Conservation (phyloP, 345 rosid species). For the Acer negundo region DNA sequence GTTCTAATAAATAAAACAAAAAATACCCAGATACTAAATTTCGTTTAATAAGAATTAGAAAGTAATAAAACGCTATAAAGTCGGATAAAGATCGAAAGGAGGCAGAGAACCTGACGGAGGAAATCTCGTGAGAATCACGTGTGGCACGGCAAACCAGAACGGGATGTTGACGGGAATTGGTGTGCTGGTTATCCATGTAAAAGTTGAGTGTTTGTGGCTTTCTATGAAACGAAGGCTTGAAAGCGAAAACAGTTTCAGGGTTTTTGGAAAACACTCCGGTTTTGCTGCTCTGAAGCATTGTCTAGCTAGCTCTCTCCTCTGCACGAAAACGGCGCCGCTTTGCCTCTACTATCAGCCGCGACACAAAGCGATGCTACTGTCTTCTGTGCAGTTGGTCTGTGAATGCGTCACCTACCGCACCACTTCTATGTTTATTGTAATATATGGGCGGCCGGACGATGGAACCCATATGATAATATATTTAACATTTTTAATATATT, state of each 20-base stretch:
- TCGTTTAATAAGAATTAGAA: background rate
- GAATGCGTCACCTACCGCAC: too few relatives aligned
- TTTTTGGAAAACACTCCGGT: background rate
- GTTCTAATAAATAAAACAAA: background rate
- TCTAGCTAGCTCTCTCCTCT: background rate
- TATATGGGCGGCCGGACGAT: too few relatives aligned
- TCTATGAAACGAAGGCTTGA: constrained; percentile 6
- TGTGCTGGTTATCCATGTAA: constrained; percentile 24
- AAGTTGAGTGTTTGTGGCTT: constrained; percentile 1
- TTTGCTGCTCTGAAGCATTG: constrained; percentile 5
- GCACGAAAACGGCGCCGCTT: too few relatives aligned
- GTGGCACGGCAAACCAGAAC: constrained; percentile 31
- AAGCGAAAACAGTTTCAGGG: background rate
- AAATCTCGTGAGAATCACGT: constrained; percentile 22
- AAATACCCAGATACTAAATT: background rate
- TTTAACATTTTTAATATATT: too few relatives aligned
- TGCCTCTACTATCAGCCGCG: too few relatives aligned
- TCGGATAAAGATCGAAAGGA: background rate
- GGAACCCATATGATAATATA: too few relatives aligned
- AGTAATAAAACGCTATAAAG: background rate
- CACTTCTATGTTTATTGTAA: too few relatives aligned
- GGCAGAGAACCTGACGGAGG: constrained; percentile 14
- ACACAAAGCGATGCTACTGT: too few relatives aligned
- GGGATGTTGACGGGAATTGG: constrained; percentile 6
- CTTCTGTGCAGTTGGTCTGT: too few relatives aligned